Evolutionary conservation across 2,329 filamentous ascomycete genomes (phyloP).

Genomic region (Curvularia sp.): DNA sequence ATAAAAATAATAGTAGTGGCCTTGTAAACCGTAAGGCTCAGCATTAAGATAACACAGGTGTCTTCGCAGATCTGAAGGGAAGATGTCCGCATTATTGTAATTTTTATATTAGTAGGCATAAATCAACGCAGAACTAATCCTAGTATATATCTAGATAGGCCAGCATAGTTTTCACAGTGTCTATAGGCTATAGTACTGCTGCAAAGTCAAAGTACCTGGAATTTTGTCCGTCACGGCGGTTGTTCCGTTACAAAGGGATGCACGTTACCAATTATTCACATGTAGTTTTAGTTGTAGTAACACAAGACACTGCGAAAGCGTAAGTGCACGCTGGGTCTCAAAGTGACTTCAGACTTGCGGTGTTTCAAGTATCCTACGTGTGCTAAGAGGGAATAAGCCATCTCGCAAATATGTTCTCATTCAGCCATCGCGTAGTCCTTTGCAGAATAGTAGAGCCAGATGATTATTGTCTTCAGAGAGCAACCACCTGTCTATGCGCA

Average conservation of each 20-base stretch:
- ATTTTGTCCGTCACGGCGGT: neutral
- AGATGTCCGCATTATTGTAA: neutral
- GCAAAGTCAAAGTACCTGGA: neutral
- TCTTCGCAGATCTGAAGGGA: neutral
- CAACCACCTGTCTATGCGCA: too few relatives aligned
- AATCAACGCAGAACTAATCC: neutral
- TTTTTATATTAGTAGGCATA: neutral
- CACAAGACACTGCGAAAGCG: too few relatives aligned
- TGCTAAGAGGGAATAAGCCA: too few relatives aligned
- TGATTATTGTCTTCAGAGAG: too few relatives aligned
- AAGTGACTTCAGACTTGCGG: too few relatives aligned
- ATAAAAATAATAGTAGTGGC: neutral
- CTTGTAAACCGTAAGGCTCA: neutral
- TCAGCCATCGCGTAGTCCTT: too few relatives aligned
- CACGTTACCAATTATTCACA: too few relatives aligned
- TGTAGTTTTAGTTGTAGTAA: too few relatives aligned
- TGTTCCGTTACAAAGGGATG: neutral
- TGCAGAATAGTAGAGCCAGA: too few relatives aligned
- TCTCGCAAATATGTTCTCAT: too few relatives aligned
- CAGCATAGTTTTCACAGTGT: neutral
- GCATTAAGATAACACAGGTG: neutral
- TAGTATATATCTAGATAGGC: neutral
- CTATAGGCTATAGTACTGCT: neutral
- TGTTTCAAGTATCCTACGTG: too few relatives aligned
- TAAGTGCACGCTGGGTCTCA: too few relatives aligned